Evolutionary conservation across 2,329 filamentous ascomycete genomes (phyloP).

Genomic region (Aspergillus sp.): DNA sequence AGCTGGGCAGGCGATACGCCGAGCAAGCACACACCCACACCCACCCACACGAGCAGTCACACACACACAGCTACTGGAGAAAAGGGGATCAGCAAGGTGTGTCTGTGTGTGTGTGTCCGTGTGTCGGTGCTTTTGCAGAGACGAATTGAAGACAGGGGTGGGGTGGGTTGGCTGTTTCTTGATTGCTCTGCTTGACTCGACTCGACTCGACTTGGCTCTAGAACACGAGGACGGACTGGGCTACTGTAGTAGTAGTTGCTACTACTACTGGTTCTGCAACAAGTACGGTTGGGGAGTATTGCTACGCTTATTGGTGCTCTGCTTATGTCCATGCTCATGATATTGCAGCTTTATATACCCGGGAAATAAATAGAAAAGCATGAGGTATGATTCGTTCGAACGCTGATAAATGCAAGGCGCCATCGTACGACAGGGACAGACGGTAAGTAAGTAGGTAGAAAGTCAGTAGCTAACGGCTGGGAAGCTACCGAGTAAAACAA

Average conservation of each 20-base stretch:
- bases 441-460: not conserved
- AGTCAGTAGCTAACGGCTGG: not conserved
- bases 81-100: too few species aligned
- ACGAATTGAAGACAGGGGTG: not conserved
- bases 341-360: not conserved
- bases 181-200: too few species aligned
- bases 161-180: not conserved
- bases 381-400: not conserved
- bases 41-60: too few species aligned
- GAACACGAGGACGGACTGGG: too few species aligned
- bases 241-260: not conserved
- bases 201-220: too few species aligned
- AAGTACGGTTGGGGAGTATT: not conserved
- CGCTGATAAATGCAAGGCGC: slow-evolving; percentile 1
- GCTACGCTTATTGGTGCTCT: not conserved
- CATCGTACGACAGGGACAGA: not conserved
- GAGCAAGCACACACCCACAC: too few species aligned
- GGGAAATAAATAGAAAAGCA: not conserved
- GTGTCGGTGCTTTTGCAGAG: not conserved
- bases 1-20: too few species aligned
- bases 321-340: not conserved
- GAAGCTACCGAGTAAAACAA: not conserved
- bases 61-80: too few species aligned
- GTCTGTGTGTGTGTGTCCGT: too few species aligned
- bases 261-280: not conserved